phyloP scores from a whole-genome alignment of 192 early-diverging fungal genomes.

The Funneliformis mosseae region DNA sequence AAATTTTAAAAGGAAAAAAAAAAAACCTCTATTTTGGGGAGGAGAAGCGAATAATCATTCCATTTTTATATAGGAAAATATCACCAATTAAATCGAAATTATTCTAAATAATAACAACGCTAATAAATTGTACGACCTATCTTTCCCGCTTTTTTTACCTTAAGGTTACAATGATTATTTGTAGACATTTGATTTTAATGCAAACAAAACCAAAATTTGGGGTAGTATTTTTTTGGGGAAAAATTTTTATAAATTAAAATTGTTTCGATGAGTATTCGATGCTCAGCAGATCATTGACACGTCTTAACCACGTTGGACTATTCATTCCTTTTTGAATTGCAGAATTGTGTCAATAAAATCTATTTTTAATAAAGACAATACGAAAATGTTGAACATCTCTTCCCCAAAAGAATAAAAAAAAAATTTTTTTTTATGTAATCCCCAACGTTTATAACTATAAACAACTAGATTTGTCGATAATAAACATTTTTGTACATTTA shows the following conservation, averaged over 20 bases:
- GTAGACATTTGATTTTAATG: not conserved
- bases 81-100: not conserved
- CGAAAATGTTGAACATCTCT: no score
- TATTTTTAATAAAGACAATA: no score
- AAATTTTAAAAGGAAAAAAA: not conserved
- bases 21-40: not conserved
- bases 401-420: no score
- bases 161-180: not conserved
- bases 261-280: not conserved
- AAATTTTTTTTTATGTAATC: no score
- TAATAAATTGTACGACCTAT: not conserved
- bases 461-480: no score
- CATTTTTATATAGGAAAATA: not conserved
- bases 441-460: no score
- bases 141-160: not conserved
- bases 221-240: conserved; percentile 20
- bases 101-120: not conserved
- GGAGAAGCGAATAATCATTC: not conserved
- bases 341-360: no score
- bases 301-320: not conserved
- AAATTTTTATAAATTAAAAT: not conserved
- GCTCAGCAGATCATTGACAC: not conserved
- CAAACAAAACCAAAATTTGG: conserved; percentile 32
- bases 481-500: no score
- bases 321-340: no score